Conservation (phyloP, 1,284 basidiomycete species). For the Meira nashicola region DNA sequence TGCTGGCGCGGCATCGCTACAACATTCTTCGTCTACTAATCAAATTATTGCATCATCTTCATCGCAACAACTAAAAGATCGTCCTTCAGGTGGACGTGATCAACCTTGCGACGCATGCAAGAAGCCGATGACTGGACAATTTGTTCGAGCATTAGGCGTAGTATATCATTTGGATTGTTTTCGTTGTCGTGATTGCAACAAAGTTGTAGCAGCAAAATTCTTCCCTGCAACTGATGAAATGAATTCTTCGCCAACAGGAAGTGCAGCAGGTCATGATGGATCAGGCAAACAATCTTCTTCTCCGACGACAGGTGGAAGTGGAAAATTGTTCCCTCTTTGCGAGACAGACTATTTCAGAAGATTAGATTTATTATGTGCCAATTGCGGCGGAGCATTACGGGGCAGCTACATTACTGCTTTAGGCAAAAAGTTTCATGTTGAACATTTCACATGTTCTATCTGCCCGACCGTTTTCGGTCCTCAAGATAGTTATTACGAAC, state of each 20-base stretch:
- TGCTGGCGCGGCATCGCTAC: no score
- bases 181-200: slow-evolving; percentile 85
- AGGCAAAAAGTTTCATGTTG: slow-evolving; percentile 98
- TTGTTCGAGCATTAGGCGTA: slow-evolving; percentile 88
- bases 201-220: slow-evolving; percentile 95
- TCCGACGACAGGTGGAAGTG: slow-evolving; percentile 16
- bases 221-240: slow-evolving; percentile 64
- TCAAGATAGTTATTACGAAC: slow-evolving; percentile 98
- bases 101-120: slow-evolving; percentile 44
- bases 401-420: slow-evolving; percentile 99
- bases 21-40: no score
- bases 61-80: background rate
- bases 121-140: slow-evolving; percentile 73
- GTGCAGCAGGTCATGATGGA: slow-evolving; percentile 33
- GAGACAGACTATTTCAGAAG: slow-evolving; percentile 96
- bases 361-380: slow-evolving; percentile 90
- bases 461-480: slow-evolving; percentile 94
- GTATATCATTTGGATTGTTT: slow-evolving; percentile 96
- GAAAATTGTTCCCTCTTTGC: slow-evolving; percentile 58
- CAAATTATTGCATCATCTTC: background rate
- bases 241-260: slow-evolving; percentile 70
- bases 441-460: slow-evolving; percentile 97
- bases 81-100: slow-evolving; percentile 14
- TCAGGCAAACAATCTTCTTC: background rate
- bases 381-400: slow-evolving; percentile 86